Evolutionary conservation across 208 protist species (phyloP), one percentile per base, ranked within the genome.

Genomic region (Trypanosoma melophagium): DNA sequence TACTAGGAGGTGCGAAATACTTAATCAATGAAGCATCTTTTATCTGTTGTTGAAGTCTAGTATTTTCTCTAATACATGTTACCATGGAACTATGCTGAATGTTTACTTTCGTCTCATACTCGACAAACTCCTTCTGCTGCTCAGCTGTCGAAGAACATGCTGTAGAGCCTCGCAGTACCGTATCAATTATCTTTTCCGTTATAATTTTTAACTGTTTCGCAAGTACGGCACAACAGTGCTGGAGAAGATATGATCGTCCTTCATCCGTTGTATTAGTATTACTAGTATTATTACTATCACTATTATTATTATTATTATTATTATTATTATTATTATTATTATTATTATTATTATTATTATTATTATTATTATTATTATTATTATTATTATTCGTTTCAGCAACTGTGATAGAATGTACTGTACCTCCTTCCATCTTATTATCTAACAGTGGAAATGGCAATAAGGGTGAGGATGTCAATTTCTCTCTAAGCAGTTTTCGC

Each of bases 31-130:
- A 7, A 13, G 57, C 59, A 66, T 78, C 80, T 44, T 74, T 60
- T 40, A 86, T 66, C 22, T 71, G 19, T 71, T 89, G 76, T 66
- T 80, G 79, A 35, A 91, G 74, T 14, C 71, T 53, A 1, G 71
- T 65, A 60, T 94, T 94, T 12, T 85, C 76, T 0, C 72, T 21
- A 9, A 90, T 50, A 25, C 89, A 77, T 0, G 81, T 57, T 21
- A 72, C 59, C 9, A 94, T 53, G 0, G 77, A 63, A 40, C 69
- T 54, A 13, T 79, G 78, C 25, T 74, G 76, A 0, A 80, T 79
- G 42, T 56, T 61, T 53, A 78, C 35, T 13, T 67, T 50, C 52
- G 68, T 77, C 14, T 79, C 60, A 60, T 70, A 44, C 21, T 54
- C 28, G 19, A 79, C 44, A 19, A 77, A 66, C 24, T 56, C 63